A percentile compares a stretch with the other conserved stretches of the same genome.
Evolutionary conservation across 495 filamentous ascomycete genomes (phyloP).

Genomic region (Podospora fimiseda): DNA sequence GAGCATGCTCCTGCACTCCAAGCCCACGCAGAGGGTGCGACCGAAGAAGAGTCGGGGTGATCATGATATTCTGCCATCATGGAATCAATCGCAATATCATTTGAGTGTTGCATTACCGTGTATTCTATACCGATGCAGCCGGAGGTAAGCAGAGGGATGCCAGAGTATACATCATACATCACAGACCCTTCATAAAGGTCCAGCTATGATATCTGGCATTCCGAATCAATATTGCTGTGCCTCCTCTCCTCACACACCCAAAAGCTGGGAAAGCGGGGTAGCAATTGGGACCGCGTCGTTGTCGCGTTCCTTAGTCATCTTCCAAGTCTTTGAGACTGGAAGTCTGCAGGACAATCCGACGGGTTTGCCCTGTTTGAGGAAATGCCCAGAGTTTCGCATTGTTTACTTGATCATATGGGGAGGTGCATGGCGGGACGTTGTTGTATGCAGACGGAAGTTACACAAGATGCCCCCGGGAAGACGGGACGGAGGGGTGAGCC

Average conservation of each 20-base stretch:
- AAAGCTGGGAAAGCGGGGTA: background rate
- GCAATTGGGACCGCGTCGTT: constrained; percentile 9
- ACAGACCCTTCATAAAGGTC: background rate
- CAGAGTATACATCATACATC: background rate
- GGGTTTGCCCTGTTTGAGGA: background rate
- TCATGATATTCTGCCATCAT: too few relatives aligned
- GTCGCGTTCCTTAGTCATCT: constrained; percentile 29
- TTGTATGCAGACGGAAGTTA: constrained; percentile 4
- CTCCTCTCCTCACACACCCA: background rate
- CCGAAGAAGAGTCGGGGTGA: constrained; percentile 32
- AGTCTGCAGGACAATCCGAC: background rate
- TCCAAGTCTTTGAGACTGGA: background rate
- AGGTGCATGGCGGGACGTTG: too few relatives aligned
- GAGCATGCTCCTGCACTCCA: constrained; percentile 56
- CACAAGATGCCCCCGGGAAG: too few relatives aligned
- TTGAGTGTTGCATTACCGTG: too few relatives aligned
- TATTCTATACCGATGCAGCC: too few relatives aligned
- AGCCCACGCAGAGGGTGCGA: constrained; percentile 39
- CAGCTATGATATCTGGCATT: background rate
- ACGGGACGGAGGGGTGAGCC: constrained; percentile 3
- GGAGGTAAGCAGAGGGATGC: background rate
- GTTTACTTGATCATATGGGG: background rate
- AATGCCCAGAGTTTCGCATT: too few relatives aligned
- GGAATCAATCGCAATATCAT: too few relatives aligned
- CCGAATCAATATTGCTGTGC: constrained; percentile 2